Conservation (phyloP, 768 basidiomycete genomes). For the Tricholoma furcatifolium region DNA sequence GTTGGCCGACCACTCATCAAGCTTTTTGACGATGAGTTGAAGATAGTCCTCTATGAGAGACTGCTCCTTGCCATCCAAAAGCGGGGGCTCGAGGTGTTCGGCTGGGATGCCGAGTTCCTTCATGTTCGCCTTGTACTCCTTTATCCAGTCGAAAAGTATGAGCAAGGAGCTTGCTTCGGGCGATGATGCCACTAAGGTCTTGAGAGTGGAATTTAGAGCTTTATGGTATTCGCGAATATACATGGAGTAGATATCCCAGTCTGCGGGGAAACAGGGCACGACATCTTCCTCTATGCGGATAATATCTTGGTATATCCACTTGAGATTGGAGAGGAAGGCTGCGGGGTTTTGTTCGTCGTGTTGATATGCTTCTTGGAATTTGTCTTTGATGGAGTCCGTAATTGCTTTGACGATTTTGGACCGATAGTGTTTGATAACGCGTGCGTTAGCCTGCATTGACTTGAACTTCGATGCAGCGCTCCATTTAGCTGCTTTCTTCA, state of each 20-base stretch:
- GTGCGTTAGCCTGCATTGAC: conserved; percentile 90
- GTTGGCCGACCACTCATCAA: conserved; percentile 96
- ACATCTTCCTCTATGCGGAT: conserved; percentile 90
- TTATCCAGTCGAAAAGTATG: conserved; percentile 88
- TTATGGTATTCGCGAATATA: conserved; percentile 91
- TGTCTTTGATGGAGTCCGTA: conserved; percentile 67
- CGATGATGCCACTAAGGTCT: conserved; percentile 64
- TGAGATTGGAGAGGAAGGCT: conserved; percentile 72
- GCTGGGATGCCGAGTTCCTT: conserved; percentile 85
- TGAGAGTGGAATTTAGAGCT: conserved; percentile 71
- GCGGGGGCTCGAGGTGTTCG: conserved; percentile 81
- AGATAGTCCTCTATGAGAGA: conserved; percentile 94
- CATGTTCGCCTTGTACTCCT: conserved; percentile 95
- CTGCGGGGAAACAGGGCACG: conserved; percentile 86
- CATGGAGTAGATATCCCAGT: conserved; percentile 84
- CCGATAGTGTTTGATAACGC: conserved; percentile 93
- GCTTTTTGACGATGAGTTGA: conserved; percentile 86
- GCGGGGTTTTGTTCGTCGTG: conserved; percentile 63
- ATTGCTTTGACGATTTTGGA: conserved; percentile 85
- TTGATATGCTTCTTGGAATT: conserved; percentile 67
- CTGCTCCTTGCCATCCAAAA: conserved; percentile 96
- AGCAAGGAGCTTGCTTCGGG: conserved; percentile 90
- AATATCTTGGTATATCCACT: conserved; percentile 95
- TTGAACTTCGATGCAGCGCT: conserved; percentile 93
- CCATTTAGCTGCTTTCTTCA: conserved; percentile 90